phyloP scores from a whole-genome alignment of 129 eudicot species.

The Centella asiatica region DNA sequence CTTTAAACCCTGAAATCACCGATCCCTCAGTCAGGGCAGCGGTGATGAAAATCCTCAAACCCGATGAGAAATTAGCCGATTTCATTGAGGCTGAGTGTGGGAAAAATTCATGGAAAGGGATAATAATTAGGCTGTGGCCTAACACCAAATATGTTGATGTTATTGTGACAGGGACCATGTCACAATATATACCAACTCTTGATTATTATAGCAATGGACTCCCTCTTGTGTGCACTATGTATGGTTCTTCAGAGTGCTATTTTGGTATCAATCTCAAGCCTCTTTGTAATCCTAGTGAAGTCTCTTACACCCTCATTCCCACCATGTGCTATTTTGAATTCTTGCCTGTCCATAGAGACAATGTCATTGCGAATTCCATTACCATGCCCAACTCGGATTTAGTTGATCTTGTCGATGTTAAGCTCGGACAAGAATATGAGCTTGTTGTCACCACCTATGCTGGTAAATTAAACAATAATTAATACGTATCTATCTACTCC shows the following conservation, averaged over 20 bases:
- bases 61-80: conserved; percentile 40
- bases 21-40: conserved; percentile 41
- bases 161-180: conserved; percentile 70
- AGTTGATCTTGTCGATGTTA: conserved; percentile 52
- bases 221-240: conserved; percentile 66
- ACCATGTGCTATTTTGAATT: conserved; percentile 64
- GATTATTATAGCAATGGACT: conserved; percentile 54
- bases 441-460: conserved; percentile 67
- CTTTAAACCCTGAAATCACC: conserved; percentile 32
- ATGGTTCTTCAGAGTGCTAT: conserved; percentile 66
- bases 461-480: conserved; percentile 8
- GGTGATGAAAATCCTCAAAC: conserved; percentile 37
- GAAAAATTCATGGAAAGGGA: conserved; percentile 49
- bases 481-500: too few relatives aligned
- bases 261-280: conserved; percentile 64
- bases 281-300: conserved; percentile 55
- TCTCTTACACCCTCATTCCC: conserved; percentile 58
- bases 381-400: conserved; percentile 24
- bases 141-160: conserved; percentile 59
- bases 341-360: conserved; percentile 37
- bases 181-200: conserved; percentile 62
- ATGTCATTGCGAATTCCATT: conserved; percentile 11
- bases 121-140: conserved; percentile 61
- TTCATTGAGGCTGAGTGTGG: conserved; percentile 39
- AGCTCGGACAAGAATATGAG: conserved; percentile 60